Base-by-base conservation (phyloP, 2,329 filamentous ascomycete genomes). In the Gaeumannomyces tritici region DNA sequence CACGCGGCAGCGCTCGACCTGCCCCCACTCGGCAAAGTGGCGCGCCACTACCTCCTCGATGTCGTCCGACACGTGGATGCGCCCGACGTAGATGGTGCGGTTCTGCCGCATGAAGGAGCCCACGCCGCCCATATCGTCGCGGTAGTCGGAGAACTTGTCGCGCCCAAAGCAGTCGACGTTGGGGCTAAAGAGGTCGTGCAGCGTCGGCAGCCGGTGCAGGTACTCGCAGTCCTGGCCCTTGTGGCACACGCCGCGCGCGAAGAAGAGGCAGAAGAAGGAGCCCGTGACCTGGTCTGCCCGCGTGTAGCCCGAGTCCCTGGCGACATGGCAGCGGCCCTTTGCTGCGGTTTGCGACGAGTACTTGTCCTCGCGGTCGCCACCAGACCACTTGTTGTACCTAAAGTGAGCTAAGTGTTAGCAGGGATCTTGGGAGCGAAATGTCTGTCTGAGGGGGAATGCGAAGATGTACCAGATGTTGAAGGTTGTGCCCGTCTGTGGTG, bases 381-480 rank as follows among this genome's bases (percentile, higher is more conserved):
- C 95, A 0, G 88, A 89, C 93, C 93, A 98, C 76, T 97, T 98
- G 79, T 96, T 97, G 78, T 97, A 96, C 93, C 93, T 97, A 71
- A 96, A 96, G 75, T 97, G 98, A 82, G 93, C 11, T 15, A 2
- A 1, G 3, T 4, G 57, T 63, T 60, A 64, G 62, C 12, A 62
- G 27, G 7, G 15, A 26, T 1, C 35, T n/a, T 4, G 15, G 27
- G 24, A 26, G 18, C 9, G 2, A 8, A 31, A 26, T n/a, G 55
- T 27, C 24, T 51, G 42, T 51, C 21, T 24, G 8, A 13, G 9
- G 26, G 15, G 9, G 54, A 21, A 26, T 12, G 27, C 9, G 28
- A n/a, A n/a, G n/a, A n/a, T 26, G 74, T 91, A 91, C 93, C 92
- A 97, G 70, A 96, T 96, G 76, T 99, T 99, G 82, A 95, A 99